Evolutionary conservation across 1,139 yeast genomes (phyloP).

Genomic region (Blastobotrys niveus): DNA sequence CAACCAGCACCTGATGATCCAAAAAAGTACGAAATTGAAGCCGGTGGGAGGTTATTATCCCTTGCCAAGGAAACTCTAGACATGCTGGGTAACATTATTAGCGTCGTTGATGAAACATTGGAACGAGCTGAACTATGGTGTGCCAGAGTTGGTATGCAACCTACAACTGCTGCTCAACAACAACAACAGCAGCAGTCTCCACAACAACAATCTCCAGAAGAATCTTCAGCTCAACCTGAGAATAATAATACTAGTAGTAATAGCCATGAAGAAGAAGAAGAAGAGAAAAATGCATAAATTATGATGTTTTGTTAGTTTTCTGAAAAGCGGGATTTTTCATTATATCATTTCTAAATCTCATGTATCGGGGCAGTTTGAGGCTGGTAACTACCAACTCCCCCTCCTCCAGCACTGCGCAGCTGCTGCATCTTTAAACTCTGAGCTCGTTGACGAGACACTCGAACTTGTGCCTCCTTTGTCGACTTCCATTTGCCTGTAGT

Average conservation of each 20-base stretch:
- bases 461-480: conserved; percentile 15
- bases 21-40: conserved; percentile 35
- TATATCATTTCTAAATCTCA: too few relatives aligned
- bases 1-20: background rate
- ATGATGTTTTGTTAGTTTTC: too few relatives aligned
- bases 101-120: conserved; percentile 77
- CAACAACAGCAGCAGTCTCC: too few relatives aligned
- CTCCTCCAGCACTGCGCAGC: too few relatives aligned
- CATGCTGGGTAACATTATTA: conserved; percentile 77
- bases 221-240: too few relatives aligned
- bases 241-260: too few relatives aligned
- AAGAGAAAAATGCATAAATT: too few relatives aligned
- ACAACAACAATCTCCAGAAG: too few relatives aligned
- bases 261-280: too few relatives aligned
- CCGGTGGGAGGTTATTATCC: conserved; percentile 64
- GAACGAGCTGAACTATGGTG: conserved; percentile 81
- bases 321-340: too few relatives aligned
- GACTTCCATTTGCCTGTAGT: conserved; percentile 25
- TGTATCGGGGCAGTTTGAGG: too few relatives aligned
- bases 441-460: conserved; percentile 25
- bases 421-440: conserved; percentile 22
- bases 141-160: conserved; percentile 25
- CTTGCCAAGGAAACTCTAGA: conserved; percentile 86
- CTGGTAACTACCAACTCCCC: background rate
- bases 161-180: background rate